Evolutionary conservation across 345 rosid species (phyloP).

Genomic region (Kandelia obovata): DNA sequence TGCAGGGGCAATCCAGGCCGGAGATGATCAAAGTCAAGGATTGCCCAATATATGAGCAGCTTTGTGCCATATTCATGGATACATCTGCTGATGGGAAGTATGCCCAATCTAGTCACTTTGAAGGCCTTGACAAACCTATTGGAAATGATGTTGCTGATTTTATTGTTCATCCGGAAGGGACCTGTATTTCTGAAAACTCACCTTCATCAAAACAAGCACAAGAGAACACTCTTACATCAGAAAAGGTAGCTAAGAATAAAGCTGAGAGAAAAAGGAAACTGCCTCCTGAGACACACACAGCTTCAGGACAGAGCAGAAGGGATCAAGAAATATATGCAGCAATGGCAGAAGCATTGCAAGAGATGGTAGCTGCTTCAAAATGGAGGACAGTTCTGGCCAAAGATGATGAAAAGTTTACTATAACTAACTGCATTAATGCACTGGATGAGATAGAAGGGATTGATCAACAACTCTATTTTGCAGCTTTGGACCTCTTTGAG

Average conservation of each 20-base stretch:
- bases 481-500: slow-evolving; percentile 74
- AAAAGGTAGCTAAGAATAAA: slow-evolving; percentile 26
- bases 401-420: slow-evolving; percentile 41
- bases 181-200: slow-evolving; percentile 27
- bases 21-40: slow-evolving; percentile 56
- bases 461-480: slow-evolving; percentile 53
- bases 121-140: slow-evolving; percentile 52
- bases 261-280: slow-evolving; percentile 49
- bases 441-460: slow-evolving; percentile 58
- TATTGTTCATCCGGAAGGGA: slow-evolving; percentile 27
- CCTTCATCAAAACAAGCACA: slow-evolving; percentile 26
- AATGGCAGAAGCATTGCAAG: slow-evolving; percentile 58
- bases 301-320: slow-evolving; percentile 26
- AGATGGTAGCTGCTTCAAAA: slow-evolving; percentile 53
- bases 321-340: slow-evolving; percentile 37
- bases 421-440: slow-evolving; percentile 57
- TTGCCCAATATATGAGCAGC: slow-evolving; percentile 73
- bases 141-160: slow-evolving; percentile 26
- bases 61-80: slow-evolving; percentile 62
- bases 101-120: slow-evolving; percentile 90
- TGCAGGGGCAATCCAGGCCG: slow-evolving; percentile 53
- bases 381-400: slow-evolving; percentile 26
- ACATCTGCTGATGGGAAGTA: slow-evolving; percentile 63
- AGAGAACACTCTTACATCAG: slow-evolving; percentile 17
- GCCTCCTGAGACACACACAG: slow-evolving; percentile 29